Evolutionary conservation across 2,329 filamentous ascomycete species (phyloP), one percentile per base, ranked within the genome.

Genomic region (Chaetomium sp.): DNA sequence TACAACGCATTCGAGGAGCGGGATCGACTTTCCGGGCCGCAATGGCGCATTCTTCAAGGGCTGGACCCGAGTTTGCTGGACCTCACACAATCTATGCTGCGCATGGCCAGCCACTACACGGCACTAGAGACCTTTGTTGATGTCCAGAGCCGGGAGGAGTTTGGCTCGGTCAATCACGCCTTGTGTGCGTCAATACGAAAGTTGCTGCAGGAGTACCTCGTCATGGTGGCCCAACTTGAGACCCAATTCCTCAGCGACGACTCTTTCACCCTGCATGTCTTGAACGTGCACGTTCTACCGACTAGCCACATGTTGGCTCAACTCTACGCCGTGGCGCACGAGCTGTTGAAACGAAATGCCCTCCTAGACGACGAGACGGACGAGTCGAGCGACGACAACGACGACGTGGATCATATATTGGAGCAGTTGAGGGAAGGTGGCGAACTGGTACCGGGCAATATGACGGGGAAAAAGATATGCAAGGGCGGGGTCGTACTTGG

Each of bases 401-500:
- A 95, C 63, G 88, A 96, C 67, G 87, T 95, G 59, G 92, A 97
- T 62, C 90, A 95, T 64, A 95, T 99, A 57, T 77, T 99, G 19
- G 91, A 96, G 71, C 90, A 89, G 46, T 74, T 99, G 38, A 84
- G 88, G 62, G 90, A 96, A 66, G 91, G 91, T 9, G 90, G 89
- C 12, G 90, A 95, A 61, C 76, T 95, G 34, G 79, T 86, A 11
- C 85, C 87, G 0, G 88, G 87, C 3, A 86, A 87, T 58, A 87
- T 94, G 74, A 84, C 88, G 0, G 86, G 84, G 45, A 95, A 95
- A 72, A 96, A 91, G 69, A 86, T 95, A 36, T 97, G 89, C 76
- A 97, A 96, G 74, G 94, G 94, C n/a, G 94, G 94, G 2, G 88
- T 91, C 59, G 90, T 96, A n/a, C 79, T 99, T 1, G 88, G 90